phyloP scores from a whole-genome alignment of 2,329 filamentous ascomycete species.

The Xylaria hypoxylon region DNA sequence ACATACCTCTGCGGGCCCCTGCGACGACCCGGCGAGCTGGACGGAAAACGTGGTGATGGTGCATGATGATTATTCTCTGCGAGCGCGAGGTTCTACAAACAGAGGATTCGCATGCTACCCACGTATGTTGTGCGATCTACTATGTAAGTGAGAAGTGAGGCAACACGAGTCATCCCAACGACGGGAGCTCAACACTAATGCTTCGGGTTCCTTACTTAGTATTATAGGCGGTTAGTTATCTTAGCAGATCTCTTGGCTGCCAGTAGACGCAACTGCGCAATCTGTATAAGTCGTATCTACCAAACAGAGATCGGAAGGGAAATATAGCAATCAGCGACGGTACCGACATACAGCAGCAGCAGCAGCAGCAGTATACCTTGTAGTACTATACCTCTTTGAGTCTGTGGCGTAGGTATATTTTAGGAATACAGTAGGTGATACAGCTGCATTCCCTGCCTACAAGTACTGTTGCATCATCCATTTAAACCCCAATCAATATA shows the following conservation, averaged over 20 bases:
- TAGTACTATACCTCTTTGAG: not conserved
- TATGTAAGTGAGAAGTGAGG: slow-evolving; percentile 1
- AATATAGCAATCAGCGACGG: not conserved
- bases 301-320: not conserved
- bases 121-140: slow-evolving; percentile 20
- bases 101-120: slow-evolving; percentile 18
- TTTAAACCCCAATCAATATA: slow-evolving; percentile 3
- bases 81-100: not conserved
- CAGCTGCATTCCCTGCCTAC: not conserved
- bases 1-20: slow-evolving; percentile 2
- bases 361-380: too few relatives aligned
- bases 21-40: slow-evolving; percentile 29
- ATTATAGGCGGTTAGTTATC: not conserved
- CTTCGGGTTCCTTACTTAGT: not conserved
- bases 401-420: slow-evolving; percentile 9
- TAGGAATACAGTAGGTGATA: slow-evolving; percentile 6
- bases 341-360: too few relatives aligned
- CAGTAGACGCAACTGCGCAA: not conserved
- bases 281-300: not conserved
- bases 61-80: slow-evolving; percentile 5
- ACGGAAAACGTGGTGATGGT: slow-evolving; percentile 31
- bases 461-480: slow-evolving; percentile 8
- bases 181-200: not conserved
- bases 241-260: slow-evolving; percentile 13
- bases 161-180: not conserved